phyloP scores from a whole-genome alignment of 2,329 filamentous ascomycete species.

The Periglandula ipomoeae region DNA sequence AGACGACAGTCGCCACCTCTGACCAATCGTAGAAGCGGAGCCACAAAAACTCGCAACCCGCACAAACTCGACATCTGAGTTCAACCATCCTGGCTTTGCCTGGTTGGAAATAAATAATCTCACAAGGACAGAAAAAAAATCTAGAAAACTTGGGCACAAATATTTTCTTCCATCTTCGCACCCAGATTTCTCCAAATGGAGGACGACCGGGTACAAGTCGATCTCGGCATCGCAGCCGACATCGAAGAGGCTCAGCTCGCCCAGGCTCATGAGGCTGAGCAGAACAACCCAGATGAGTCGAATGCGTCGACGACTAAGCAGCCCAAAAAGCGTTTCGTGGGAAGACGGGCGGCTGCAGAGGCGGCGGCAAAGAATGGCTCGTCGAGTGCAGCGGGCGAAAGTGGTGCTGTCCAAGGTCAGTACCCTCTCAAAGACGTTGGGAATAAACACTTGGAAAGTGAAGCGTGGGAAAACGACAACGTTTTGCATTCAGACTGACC shows the following conservation, averaged over 20 bases:
- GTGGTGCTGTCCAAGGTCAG: conserved; percentile 42
- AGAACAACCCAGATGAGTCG: neutral
- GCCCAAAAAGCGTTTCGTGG: conserved; percentile 89
- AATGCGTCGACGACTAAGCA: conserved; percentile 41
- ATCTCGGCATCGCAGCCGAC: conserved; percentile 60
- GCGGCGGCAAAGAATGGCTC: conserved; percentile 38
- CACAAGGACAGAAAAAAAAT: neutral
- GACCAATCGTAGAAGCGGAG: conserved; percentile 3
- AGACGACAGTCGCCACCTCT: neutral
- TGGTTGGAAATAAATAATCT: neutral
- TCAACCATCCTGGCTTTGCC: neutral
- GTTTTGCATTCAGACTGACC: neutral
- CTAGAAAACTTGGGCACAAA: neutral
- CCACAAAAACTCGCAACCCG: conserved; percentile 1
- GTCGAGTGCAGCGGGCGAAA: conserved; percentile 16
- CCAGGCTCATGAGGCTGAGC: conserved; percentile 16
- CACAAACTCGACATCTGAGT: neutral
- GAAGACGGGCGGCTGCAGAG: conserved; percentile 63
- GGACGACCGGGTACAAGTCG: conserved; percentile 60
- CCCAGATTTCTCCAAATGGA: conserved; percentile 47
- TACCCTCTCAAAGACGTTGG: no score
- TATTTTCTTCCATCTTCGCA: neutral
- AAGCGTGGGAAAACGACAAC: no score
- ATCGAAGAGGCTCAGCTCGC: conserved; percentile 42
- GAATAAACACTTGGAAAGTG: no score